A percentile compares a stretch with the other conserved stretches of the same genome.
phyloP scores from a whole-genome alignment of 148 eudicot species.

The Rhododendron williamsianum region DNA sequence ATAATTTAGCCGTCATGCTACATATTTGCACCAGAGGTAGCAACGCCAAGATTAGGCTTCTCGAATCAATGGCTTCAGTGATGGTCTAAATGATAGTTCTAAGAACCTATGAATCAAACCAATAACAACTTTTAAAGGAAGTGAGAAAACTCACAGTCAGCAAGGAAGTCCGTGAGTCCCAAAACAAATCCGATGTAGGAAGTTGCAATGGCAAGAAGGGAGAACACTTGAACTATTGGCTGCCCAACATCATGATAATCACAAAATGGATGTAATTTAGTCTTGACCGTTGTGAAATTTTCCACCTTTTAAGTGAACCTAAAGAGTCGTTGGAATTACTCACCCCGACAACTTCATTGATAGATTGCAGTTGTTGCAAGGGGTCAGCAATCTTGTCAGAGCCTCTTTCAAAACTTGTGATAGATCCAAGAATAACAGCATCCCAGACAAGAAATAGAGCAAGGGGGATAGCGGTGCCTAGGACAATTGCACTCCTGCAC shows the following conservation, averaged over 20 bases:
- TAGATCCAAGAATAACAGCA: constrained; percentile 84
- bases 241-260: constrained; percentile 28
- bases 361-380: constrained; percentile 59
- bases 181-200: constrained; percentile 90
- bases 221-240: constrained; percentile 85
- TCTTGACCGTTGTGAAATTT: background rate
- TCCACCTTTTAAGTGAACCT: background rate
- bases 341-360: constrained; percentile 76
- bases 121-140: background rate
- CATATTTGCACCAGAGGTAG: background rate
- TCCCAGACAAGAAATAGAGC: constrained; percentile 80
- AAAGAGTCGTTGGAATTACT: constrained; percentile 12
- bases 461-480: constrained; percentile 85
- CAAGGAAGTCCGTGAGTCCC: constrained; percentile 87
- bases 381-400: constrained; percentile 62
- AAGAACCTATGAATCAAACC: background rate
- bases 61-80: background rate
- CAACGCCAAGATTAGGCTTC: background rate
- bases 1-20: background rate
- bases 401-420: constrained; percentile 36
- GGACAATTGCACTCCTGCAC: constrained; percentile 67
- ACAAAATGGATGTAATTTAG: constrained; percentile 5
- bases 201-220: constrained; percentile 85
- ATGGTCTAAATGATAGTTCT: background rate
- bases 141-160: constrained; percentile 62